Evolutionary conservation across 768 basidiomycete species (phyloP).

Genomic region (Phaeotremella skinneri): DNA sequence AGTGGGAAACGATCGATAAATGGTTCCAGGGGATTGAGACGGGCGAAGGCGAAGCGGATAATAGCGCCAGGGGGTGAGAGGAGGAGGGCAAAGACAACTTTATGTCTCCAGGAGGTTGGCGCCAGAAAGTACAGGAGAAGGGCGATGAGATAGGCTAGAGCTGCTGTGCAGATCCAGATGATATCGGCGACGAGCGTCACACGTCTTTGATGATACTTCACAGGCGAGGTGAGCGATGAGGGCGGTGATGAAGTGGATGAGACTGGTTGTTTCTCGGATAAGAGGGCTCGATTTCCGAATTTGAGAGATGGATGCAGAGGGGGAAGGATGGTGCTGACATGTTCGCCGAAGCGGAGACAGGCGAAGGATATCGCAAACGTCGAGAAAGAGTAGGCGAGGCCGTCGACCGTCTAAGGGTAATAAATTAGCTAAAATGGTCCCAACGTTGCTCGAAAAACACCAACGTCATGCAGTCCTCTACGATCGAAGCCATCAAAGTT

Average conservation of each 20-base stretch:
- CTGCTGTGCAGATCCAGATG: constrained; percentile 58
- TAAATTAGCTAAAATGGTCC: no score
- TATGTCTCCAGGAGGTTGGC: constrained; percentile 65
- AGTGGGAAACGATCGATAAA: constrained; percentile 52
- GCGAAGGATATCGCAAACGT: constrained; percentile 74
- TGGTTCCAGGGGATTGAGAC: constrained; percentile 59
- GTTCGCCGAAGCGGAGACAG: constrained; percentile 72
- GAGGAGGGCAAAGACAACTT: constrained; percentile 80
- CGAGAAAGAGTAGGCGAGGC: constrained; percentile 71
- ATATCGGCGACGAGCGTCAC: constrained; percentile 55
- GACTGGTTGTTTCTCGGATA: constrained; percentile 15
- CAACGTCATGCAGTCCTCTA: constrained; percentile 69
- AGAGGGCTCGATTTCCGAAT: constrained; percentile 33
- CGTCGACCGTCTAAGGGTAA: constrained; percentile 80
- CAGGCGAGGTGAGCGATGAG: neutral
- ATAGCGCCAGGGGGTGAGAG: constrained; percentile 87
- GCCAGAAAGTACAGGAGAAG: constrained; percentile 76
- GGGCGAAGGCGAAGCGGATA: constrained; percentile 74
- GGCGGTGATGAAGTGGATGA: constrained; percentile 17
- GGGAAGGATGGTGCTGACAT: constrained; percentile 57
- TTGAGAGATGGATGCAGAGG: constrained; percentile 12
- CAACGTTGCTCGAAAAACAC: constrained; percentile 45
- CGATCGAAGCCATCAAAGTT: constrained; percentile 62
- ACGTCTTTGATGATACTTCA: constrained; percentile 1
- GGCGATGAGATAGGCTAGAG: constrained; percentile 70